Base-by-base conservation (phyloP, 2,329 filamentous ascomycete genomes). In the Mycosphaerelloides madeirae region DNA sequence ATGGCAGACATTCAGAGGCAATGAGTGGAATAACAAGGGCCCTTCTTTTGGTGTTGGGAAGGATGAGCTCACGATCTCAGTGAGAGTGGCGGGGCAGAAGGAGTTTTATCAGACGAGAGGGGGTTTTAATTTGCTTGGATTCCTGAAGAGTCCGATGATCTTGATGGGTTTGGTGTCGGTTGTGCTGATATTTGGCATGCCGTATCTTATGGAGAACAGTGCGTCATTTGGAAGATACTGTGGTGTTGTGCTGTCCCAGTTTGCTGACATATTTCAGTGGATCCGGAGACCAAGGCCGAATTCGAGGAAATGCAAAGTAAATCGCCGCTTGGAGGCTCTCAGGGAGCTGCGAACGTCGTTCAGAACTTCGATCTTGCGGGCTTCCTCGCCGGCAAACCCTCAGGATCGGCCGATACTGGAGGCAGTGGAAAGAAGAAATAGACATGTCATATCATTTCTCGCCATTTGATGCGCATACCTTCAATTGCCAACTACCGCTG, bases 101-200 rank as follows among this genome's bases (percentile, higher is more conserved):
- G 75, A 78, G 11, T 95, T 86, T 68, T 95, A 87, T 56, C 73
- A 85, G 58, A 80, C 87, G 65, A 76, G 89, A 60, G 75, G 78
- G 48, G 80, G 79, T 55, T 95, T 66, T 54, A 63, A 55, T 37
- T 18, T 90, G n/a, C 62, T 96, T 45, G 80, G 79, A 46, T 82
- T 96, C 44, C 74, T 96, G 59, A 93, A 93, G 74, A 95, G 87
- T 64, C 93, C 93, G 3, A 97, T 97, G 89, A 96, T 97, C 53
- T 77, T 98, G 49, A 84, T 98, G 73, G 89, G 85, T 3, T 69
- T 95, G 28, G 81, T 93, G 31, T 88, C 84, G 50, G 80, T 96
- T 73, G 83, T 72, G 4, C 73, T 96, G 54, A 89, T 95, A 52
- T 77, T 97, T 59, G 90, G 90, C 55, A 87, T 97, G 85, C 93